phyloP scores from a whole-genome alignment of 441 rosid species.

The Euphorbia celastroides region DNA sequence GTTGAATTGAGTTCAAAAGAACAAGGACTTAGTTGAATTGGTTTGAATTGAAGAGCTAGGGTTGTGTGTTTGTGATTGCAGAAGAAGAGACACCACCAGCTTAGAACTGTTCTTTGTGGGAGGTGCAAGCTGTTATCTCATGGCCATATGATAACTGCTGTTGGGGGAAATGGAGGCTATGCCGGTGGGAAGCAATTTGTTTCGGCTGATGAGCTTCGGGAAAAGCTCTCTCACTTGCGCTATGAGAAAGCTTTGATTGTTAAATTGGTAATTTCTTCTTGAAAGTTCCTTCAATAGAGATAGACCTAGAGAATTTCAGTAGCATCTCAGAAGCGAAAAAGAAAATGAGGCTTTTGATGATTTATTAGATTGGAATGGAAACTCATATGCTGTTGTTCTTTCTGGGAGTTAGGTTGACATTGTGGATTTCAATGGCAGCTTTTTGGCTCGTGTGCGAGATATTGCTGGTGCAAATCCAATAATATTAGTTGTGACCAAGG shows the following conservation, averaged over 20 bases:
- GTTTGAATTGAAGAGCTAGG: background rate
- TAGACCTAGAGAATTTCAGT: background rate
- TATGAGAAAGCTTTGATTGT: constrained; percentile 72
- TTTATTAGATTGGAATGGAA: background rate
- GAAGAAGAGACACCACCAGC: constrained; percentile 97
- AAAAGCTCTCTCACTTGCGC: constrained; percentile 85
- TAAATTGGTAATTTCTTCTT: constrained; percentile 53
- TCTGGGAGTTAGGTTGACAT: constrained; percentile 67
- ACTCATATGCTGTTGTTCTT: constrained; percentile 11
- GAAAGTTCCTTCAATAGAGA: background rate
- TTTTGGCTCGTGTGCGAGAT: constrained; percentile 87
- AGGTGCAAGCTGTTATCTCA: constrained; percentile 89
- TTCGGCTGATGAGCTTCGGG: constrained; percentile 79
- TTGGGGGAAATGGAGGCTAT: constrained; percentile 97
- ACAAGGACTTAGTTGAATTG: background rate
- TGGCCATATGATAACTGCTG: constrained; percentile 96
- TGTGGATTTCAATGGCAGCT: constrained; percentile 94
- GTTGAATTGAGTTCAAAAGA: too few species aligned
- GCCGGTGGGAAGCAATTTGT: constrained; percentile 90
- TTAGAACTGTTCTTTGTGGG: constrained; percentile 76
- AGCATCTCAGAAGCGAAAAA: background rate
- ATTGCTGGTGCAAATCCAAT: constrained; percentile 92
- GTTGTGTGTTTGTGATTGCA: constrained; percentile 26
- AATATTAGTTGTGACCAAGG: constrained; percentile 88
- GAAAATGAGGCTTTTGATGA: background rate